These are phyloP conservation scores for Monilinia vaccinii-corymbosi DNA, from an alignment of 2,329 filamentous ascomycete species.

Conservation along the genomic window DNA sequence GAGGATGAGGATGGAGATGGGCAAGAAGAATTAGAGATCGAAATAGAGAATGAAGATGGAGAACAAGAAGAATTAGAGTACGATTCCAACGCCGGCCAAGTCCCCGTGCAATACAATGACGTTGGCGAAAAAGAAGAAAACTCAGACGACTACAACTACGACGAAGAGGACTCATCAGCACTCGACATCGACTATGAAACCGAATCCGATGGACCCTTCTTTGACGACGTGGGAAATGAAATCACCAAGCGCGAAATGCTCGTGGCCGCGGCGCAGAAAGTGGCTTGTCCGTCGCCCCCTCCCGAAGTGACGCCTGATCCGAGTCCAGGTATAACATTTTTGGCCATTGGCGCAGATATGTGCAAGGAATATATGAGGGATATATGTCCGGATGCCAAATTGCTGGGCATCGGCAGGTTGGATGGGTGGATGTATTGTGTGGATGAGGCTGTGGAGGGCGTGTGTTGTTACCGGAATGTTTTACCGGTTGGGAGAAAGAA, in stretches of 20 bases:
- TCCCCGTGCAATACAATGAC: too few species aligned
- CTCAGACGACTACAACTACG: neutral
- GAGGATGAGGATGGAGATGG: neutral
- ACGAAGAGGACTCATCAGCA: neutral
- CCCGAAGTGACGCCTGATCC: neutral
- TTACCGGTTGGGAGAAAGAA: neutral
- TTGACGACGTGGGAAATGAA: neutral
- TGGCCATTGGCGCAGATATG: neutral
- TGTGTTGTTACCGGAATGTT: neutral
- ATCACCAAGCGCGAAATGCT: neutral
- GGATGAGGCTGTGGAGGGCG: neutral
- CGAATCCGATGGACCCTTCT: neutral
- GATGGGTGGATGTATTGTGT: slow-evolving; percentile 2
- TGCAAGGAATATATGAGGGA: neutral
- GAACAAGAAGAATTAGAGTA: neutral
- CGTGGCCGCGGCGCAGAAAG: neutral
- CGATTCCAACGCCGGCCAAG: too few species aligned
- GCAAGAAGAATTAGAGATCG: neutral
- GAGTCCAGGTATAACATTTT: neutral
- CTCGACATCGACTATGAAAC: neutral
- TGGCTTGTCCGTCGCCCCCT: neutral
- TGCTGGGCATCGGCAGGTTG: neutral
- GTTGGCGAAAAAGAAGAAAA: neutral
- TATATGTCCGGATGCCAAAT: neutral
- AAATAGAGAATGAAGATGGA: neutral